Conservation (phyloP, 208 protist genomes). For the Acanthamoeba lenticulata region DNA sequence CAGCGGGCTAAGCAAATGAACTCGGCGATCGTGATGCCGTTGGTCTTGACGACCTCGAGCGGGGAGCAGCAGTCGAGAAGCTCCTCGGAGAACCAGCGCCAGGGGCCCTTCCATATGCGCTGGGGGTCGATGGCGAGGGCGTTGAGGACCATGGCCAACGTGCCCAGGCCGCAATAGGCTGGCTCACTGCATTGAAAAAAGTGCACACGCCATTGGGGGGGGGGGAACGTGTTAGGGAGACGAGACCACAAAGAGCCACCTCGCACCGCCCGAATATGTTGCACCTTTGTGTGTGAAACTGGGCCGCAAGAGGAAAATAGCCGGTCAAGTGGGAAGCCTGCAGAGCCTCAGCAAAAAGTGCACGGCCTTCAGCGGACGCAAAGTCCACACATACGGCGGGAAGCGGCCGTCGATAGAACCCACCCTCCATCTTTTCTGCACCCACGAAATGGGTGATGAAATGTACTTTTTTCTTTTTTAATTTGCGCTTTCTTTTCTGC, state of each 20-base stretch:
- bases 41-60: constrained; percentile 76
- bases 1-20: constrained; percentile 80
- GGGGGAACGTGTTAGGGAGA: background rate
- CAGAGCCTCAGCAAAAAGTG: background rate
- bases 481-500: too few species aligned
- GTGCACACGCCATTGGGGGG: background rate
- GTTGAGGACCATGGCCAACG: constrained; percentile 88
- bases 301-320: constrained; percentile 27
- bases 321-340: background rate
- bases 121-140: constrained; percentile 86
- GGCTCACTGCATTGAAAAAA: background rate
- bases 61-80: constrained; percentile 86
- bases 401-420: background rate
- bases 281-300: constrained; percentile 44
- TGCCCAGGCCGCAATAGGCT: constrained; percentile 84
- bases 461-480: too few species aligned
- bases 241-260: background rate
- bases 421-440: background rate
- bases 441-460: too few species aligned
- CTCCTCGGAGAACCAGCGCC: constrained; percentile 88
- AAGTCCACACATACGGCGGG: background rate
- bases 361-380: background rate
- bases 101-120: constrained; percentile 88
- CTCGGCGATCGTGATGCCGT: constrained; percentile 84
- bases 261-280: too few species aligned